Base-by-base conservation (phyloP, 1,284 basidiomycete genomes). In the Pseudomicrostroma phylloplanum region DNA sequence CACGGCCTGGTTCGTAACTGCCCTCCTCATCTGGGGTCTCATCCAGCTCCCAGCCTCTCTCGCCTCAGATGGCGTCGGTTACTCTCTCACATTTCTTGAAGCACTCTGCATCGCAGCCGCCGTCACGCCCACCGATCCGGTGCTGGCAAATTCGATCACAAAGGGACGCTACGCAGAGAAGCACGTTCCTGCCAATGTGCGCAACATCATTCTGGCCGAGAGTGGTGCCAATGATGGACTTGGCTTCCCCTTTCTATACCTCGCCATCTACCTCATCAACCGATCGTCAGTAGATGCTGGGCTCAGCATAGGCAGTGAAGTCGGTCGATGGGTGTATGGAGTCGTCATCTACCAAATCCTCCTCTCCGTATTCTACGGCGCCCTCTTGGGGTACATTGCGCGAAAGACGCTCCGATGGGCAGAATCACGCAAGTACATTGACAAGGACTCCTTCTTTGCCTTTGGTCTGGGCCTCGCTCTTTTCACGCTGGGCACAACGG, bases 221-320 rank as follows among this genome's bases (percentile, higher is more conserved):
- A 72, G 71, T 13, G 81, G 81, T 30, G 81, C 81, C 8, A 82
- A 82, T 64, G 81, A 82, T 56, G 81, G 81, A 1, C 67, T 80
- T 0, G 71, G 70, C 12, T 76, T 74, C 40, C 73, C 71, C 1
- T 75, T 74, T 41, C 62, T 75, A 25, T 79, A 76, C 67, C 58
- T 82, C 64, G 75, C 80, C 57, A 73, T 81, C 61, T 81, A 78
- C 63, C 61, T 79, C 7, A 58, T 79, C 6, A 68, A 65, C 1
- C 70, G 77, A 12, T 65, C 58, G 0, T 64, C 67, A 25, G 64
- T 64, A 11, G 77, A 79, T 36, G 49, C 26, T 1, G 68, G 65
- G 12, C 59, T 58, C n/a, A 73, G 69, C 25, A 68, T 81, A 21
- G 73, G 72, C 12, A 56, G 59, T 4, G 77, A 75, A 19, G 58